Evolutionary conservation across 805 yeast genomes (phyloP).

Genomic region (Cyberlindnera sargentensis): DNA sequence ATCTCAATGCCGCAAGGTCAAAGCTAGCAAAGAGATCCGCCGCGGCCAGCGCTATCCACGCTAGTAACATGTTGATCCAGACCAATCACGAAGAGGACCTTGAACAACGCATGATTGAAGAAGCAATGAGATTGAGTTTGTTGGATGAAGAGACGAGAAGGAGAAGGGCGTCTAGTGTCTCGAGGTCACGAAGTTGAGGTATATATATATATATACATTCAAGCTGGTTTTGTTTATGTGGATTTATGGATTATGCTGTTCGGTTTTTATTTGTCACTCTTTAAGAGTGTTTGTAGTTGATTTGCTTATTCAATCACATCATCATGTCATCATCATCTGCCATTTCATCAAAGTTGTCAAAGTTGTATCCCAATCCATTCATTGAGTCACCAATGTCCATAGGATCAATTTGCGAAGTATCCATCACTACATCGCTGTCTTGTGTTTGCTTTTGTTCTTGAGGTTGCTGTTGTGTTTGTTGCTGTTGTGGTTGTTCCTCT

Average conservation of each 20-base stretch:
- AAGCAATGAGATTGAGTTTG: constrained; percentile 70
- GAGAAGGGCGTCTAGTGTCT: constrained; percentile 18
- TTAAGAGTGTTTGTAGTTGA: too few relatives aligned
- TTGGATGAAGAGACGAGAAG: constrained; percentile 60
- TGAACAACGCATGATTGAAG: constrained; percentile 77
- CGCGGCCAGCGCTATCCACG: constrained; percentile 90
- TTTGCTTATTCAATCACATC: constrained; percentile 2
- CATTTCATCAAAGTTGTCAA: constrained; percentile 12
- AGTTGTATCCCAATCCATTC: constrained; percentile 11
- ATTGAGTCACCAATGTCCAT: constrained; percentile 9
- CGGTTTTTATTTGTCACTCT: too few relatives aligned
- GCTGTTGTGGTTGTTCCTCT: too few relatives aligned
- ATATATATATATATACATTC: too few relatives aligned
- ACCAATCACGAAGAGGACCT: constrained; percentile 31
- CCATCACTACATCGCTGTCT: too few relatives aligned
- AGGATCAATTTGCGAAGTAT: constrained; percentile 1
- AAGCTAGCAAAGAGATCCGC: constrained; percentile 83
- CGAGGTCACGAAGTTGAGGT: too few relatives aligned
- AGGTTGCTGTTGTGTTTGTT: too few relatives aligned
- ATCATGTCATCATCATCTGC: constrained; percentile 14
- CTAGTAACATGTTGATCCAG: constrained; percentile 63
- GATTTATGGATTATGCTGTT: too few relatives aligned
- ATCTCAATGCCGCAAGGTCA: constrained; percentile 62
- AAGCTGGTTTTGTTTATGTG: too few relatives aligned
- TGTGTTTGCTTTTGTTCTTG: too few relatives aligned